Evolutionary conservation across 75 land plant genomes (phyloP), one percentile per base, ranked within the genome.

Genomic region (Chamaecyparis obtusa): DNA sequence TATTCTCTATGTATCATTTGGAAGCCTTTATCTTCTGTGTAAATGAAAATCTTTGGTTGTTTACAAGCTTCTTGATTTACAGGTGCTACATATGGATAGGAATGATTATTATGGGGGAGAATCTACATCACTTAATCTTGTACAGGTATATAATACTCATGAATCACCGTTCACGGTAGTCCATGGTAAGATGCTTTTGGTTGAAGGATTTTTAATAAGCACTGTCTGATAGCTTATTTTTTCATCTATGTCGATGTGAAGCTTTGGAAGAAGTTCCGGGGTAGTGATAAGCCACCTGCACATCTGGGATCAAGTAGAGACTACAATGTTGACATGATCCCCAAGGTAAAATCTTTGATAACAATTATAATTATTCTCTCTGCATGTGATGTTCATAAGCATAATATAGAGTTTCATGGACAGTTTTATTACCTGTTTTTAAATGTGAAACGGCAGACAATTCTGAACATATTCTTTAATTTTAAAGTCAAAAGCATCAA

Each of bases 261-360:
- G 99, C 88, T 96, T 5, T 97, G 96, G 96, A 89, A 91, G 88
- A 90, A 95, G 85, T 96, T 92, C 78, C 91, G 89, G 82, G 96
- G 93, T 21, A 87, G 84, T 85, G 96, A 94, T 30, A 90, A 89
- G 87, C 99, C 99, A 83, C 98, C 96, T 84, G 90, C 92, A 27
- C 39, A 87, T 81, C 85, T 97, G 88, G 98, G 99, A 33, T 86
- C 96, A 19, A 96, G 94, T 93, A 96, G 90, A 81, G 99, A 97
- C 39, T 97, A 96, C 90, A 97, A 97, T 90, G 99, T 97, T 71
- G 99, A 97, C 87, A 96, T 96, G 99, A 87, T 97, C 48, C 98
- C 99, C 1, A 97, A 97, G 95, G 98, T 94, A 67, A 30, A 49
- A 27, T 64, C 41, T 35, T 57, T 48, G 13, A 30, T 56, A 21